Base-by-base conservation (phyloP, 2,329 filamentous ascomycete genomes). In the Xylaria sp. region DNA sequence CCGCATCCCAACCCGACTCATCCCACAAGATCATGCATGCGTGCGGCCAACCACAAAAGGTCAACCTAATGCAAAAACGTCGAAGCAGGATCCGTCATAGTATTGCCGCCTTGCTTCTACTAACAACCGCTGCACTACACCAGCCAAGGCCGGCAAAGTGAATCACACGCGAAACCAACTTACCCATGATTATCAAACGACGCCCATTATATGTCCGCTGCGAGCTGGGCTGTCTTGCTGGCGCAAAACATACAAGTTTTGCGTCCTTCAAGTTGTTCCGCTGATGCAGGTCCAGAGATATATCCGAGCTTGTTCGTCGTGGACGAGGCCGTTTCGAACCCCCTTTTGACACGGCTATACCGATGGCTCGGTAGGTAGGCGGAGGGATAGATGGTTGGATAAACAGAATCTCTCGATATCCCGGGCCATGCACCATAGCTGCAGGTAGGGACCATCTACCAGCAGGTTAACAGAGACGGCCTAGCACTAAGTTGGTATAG, bases 181-280 rank as follows among this genome's bases (percentile, higher is more conserved):
- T 72, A 78, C 76, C 76, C 76, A 78, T 78, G 69, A 69, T 76
- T 72, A 72, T 69, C 66, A 70, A 69, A 41, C 71, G 63, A 71
- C 72, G 76, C 75, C 76, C 76, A 78, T 78, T 71, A 73, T 76
- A 74, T 50, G 63, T 61, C 66, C 59, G 44, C 66, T 20, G 63
- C 34, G 54, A 37, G n/a, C 32, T 46, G 10, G 61, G 61, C 9
- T 48, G 28, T 34, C 18, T 50, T 46, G 56, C 28, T 15, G 61
- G 25, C 55, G 61, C 66, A 50, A 13, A 61, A 60, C 41, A 25
- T 20, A 25, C 28, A 44, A 46, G 55, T 20, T 70, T 48, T 32
- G 64, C 48, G 60, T 61, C 51, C n/a, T 50, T n/a, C n/a, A n/a
- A n/a, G n/a, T n/a, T n/a, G n/a, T n/a, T n/a, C n/a, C 18, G 34